Conservation (phyloP, 2,329 filamentous ascomycete genomes). For the Monilinia laxa region DNA sequence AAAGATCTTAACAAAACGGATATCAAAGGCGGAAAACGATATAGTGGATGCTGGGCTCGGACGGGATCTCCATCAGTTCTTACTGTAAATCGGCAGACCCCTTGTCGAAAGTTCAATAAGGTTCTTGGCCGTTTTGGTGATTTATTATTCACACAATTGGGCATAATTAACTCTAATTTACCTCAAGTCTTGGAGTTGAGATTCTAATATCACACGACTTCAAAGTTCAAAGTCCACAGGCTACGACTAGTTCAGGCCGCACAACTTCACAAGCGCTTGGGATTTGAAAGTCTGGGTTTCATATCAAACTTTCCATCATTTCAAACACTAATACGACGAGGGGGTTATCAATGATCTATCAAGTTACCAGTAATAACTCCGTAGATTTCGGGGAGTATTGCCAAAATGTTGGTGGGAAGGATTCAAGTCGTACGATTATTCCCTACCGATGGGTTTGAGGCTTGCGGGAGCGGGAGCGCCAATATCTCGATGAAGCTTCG, state of each 20-base stretch:
- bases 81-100: not conserved
- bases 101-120: not conserved
- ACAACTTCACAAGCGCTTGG: conserved; percentile 2
- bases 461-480: conserved; percentile 20
- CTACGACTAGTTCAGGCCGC: not conserved
- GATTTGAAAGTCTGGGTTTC: not conserved
- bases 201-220: not conserved
- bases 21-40: not conserved
- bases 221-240: not conserved
- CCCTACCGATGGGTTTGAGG: conserved; percentile 5
- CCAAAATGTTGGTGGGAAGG: conserved; percentile 15
- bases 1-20: not conserved
- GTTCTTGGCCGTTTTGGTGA: not conserved
- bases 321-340: not conserved
- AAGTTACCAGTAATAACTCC: too few relatives aligned
- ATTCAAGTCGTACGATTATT: conserved; percentile 21
- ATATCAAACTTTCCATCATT: not conserved
- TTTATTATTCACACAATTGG: not conserved
- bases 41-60: conserved; percentile 11
- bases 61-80: conserved; percentile 14
- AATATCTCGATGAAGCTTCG: conserved; percentile 17
- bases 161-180: not conserved
- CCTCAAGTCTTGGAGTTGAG: not conserved
- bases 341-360: conserved; percentile 16
- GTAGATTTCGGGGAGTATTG: conserved; percentile 7